phyloP scores from a whole-genome alignment of 352 stramenopile species.

The Phytophthora capsici region DNA sequence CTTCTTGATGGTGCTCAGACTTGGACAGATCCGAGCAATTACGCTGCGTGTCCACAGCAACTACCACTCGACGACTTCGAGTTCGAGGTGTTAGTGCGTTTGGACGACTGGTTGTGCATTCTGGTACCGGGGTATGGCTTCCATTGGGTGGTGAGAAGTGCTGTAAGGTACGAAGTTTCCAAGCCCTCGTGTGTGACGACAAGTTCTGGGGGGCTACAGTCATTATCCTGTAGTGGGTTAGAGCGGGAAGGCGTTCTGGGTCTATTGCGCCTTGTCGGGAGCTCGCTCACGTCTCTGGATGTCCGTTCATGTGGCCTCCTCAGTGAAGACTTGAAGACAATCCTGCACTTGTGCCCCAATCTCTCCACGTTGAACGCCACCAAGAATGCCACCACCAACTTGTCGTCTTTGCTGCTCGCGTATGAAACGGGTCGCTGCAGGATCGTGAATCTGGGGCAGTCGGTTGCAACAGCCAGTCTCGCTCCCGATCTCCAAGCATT shows the following conservation, averaged over 20 bases:
- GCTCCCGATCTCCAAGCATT: slow-evolving; percentile 1
- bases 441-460: slow-evolving; percentile 23
- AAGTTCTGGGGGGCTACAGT: slow-evolving; percentile 8
- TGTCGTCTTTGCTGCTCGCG: slow-evolving; percentile 23
- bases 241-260: slow-evolving; percentile 20
- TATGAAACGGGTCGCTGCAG: slow-evolving; percentile 18
- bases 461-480: slow-evolving; percentile 14
- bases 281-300: slow-evolving; percentile 24
- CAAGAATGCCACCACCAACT: slow-evolving; percentile 14
- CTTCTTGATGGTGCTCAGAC: slow-evolving; percentile 29
- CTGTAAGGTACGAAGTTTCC: slow-evolving; percentile 9
- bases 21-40: slow-evolving; percentile 10
- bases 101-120: slow-evolving; percentile 37
- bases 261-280: slow-evolving; percentile 22
- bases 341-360: slow-evolving; percentile 33
- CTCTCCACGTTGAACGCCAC: slow-evolving; percentile 27
- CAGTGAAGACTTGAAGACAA: slow-evolving; percentile 16
- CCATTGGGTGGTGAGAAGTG: slow-evolving; percentile 39
- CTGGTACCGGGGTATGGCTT: slow-evolving; percentile 45
- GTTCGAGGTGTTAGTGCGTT: slow-evolving; percentile 41
- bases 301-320: slow-evolving; percentile 25
- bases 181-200: slow-evolving; percentile 2
- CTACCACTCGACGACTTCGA: slow-evolving; percentile 20
- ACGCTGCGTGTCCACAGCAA: slow-evolving; percentile 23
- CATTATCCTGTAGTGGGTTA: slow-evolving; percentile 32